Evolutionary conservation across 2,329 filamentous ascomycete species (phyloP).

Genomic region (Orbilia brochopaga): DNA sequence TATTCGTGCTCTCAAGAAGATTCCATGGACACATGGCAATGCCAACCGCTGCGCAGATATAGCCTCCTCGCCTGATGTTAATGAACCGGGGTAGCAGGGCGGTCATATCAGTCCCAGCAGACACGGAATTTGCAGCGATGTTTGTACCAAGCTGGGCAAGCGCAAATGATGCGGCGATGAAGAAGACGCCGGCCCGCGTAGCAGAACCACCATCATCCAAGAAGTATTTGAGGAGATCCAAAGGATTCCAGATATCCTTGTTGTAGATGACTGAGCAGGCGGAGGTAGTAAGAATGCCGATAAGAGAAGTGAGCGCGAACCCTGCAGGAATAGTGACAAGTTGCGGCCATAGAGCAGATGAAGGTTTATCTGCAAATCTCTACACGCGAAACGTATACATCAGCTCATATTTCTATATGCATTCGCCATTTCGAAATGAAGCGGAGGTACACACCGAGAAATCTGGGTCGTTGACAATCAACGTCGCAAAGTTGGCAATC

Average conservation of each 20-base stretch:
- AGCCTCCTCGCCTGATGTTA: conserved; percentile 84
- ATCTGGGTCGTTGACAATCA: conserved; percentile 67
- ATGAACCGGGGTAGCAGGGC: conserved; percentile 79
- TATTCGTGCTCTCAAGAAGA: conserved; percentile 74
- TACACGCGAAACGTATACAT: conserved; percentile 83
- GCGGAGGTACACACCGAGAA: conserved; percentile 22
- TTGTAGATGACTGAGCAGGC: conserved; percentile 72
- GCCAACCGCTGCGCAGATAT: conserved; percentile 79
- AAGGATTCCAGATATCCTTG: conserved; percentile 74
- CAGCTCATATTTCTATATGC: conserved; percentile 56
- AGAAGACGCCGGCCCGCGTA: conserved; percentile 76
- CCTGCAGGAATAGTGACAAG: conserved; percentile 73
- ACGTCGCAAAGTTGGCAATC: conserved; percentile 87
- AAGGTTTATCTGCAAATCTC: conserved; percentile 76
- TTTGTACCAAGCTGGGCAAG: conserved; percentile 85
- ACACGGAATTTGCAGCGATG: conserved; percentile 84
- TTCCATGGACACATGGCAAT: conserved; percentile 88
- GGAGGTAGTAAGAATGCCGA: conserved; percentile 79
- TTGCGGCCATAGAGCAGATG: conserved; percentile 80
- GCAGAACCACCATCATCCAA: conserved; percentile 69
- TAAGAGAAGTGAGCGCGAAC: conserved; percentile 81
- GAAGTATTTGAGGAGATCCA: conserved; percentile 70
- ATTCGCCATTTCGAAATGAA: background rate
- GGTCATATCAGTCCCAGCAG: conserved; percentile 81
- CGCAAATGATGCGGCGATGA: conserved; percentile 73